Conservation (phyloP, 768 basidiomycete species). For the Dioszegia aurantiaca region DNA sequence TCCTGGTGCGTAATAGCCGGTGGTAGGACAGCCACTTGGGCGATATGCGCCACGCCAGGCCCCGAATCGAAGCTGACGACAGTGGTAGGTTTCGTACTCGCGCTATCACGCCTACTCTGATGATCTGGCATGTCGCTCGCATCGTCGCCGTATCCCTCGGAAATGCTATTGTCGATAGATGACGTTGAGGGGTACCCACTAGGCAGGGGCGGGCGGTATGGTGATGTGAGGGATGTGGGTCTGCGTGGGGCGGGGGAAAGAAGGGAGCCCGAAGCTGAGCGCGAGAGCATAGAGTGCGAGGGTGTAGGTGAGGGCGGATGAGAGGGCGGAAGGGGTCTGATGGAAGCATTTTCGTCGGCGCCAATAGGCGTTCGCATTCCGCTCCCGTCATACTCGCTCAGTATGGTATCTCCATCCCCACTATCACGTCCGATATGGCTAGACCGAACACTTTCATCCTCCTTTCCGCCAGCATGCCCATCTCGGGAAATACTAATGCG, state of each 20-base stretch:
- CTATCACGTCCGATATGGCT: not conserved
- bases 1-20: slow-evolving; percentile 5
- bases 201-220: not conserved
- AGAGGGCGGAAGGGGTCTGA: slow-evolving; percentile 84
- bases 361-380: not conserved
- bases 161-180: not conserved
- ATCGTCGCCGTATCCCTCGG: slow-evolving; percentile 2
- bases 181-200: slow-evolving; percentile 2
- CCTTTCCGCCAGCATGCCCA: not conserved
- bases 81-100: slow-evolving; percentile 90
- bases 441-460: not conserved
- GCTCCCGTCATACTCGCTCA: not conserved
- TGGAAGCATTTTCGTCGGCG: slow-evolving; percentile 90
- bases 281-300: slow-evolving; percentile 59
- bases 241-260: slow-evolving; percentile 10
- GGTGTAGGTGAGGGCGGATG: slow-evolving; percentile 81
- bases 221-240: slow-evolving; percentile 6
- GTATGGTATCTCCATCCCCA: too few species aligned
- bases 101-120: slow-evolving; percentile 29
- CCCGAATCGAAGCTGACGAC: slow-evolving; percentile 80
- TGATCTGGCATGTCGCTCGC: not conserved
- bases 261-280: slow-evolving; percentile 18
- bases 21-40: slow-evolving; percentile 63
- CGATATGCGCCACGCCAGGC: slow-evolving; percentile 83
- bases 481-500: slow-evolving; percentile 7